A percentile compares a stretch with the other conserved stretches of the same genome.
Evolutionary conservation across 2,329 filamentous ascomycete species (phyloP).

Genomic region (Metarhizium humberi): DNA sequence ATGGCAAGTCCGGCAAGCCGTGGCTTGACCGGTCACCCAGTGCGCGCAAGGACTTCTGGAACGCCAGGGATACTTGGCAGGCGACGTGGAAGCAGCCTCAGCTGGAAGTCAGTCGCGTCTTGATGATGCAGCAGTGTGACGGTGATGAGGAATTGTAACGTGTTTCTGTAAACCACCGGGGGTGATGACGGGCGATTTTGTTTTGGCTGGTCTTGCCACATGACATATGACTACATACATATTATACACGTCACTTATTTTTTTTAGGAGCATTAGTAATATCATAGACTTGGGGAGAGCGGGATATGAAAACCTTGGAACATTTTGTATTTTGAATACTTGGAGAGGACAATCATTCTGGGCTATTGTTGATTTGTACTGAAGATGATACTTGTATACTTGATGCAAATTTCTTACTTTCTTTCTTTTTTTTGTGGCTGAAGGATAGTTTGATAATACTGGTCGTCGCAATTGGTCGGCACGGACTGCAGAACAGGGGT

Average conservation of each 20-base stretch:
- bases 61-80: slow-evolving; percentile 53
- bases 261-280: neutral
- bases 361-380: no score
- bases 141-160: slow-evolving; percentile 43
- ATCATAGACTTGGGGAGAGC: no score
- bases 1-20: slow-evolving; percentile 62
- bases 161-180: neutral
- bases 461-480: no score
- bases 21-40: slow-evolving; percentile 63
- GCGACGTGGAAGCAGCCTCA: slow-evolving; percentile 63
- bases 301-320: no score
- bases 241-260: neutral
- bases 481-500: no score
- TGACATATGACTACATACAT: neutral
- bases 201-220: neutral
- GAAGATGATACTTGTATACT: no score
- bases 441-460: no score
- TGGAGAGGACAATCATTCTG: no score
- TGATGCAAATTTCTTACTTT: no score
- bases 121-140: slow-evolving; percentile 62
- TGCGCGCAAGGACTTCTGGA: slow-evolving; percentile 71
- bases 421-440: no score
- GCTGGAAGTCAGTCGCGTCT: slow-evolving; percentile 60
- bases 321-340: no score
- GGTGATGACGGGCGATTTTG: neutral